Evolutionary conservation across 2,329 filamentous ascomycete species (phyloP).

Genomic region (Metarhizium humberi): DNA sequence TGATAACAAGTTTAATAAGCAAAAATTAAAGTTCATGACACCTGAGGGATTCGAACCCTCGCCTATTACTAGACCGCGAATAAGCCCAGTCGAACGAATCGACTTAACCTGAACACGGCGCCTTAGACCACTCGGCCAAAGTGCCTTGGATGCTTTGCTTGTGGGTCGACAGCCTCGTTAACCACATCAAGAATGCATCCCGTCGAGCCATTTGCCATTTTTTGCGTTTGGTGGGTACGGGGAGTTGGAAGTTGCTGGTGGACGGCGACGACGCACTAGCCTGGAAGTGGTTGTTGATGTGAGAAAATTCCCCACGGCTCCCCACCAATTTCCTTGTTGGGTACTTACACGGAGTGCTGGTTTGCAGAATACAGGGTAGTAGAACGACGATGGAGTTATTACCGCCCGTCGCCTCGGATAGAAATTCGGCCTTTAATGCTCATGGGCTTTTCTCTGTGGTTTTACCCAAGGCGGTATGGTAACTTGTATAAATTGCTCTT

Average conservation of each 20-base stretch:
- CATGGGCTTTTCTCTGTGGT: too few species aligned
- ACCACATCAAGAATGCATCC: background rate
- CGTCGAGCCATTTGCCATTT: background rate
- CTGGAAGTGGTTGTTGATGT: background rate
- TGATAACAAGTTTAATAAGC: background rate
- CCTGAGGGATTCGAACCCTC: slow-evolving; percentile 23
- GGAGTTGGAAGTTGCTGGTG: background rate
- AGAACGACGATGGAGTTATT: background rate
- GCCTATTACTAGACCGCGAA: slow-evolving; percentile 19
- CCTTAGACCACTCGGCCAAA: slow-evolving; percentile 16
- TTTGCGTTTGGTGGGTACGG: background rate
- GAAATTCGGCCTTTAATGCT: too few species aligned
- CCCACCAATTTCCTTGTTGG: background rate
- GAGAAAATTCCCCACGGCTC: background rate
- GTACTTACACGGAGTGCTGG: background rate
- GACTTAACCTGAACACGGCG: slow-evolving; percentile 8
- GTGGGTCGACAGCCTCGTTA: background rate
- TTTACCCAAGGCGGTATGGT: too few species aligned
- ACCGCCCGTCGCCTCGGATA: too few species aligned
- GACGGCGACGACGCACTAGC: background rate
- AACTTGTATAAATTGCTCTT: too few species aligned
- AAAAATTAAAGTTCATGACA: slow-evolving; percentile 10
- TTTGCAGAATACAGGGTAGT: background rate
- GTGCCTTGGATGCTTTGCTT: slow-evolving; percentile 10
- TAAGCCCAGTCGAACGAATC: background rate